Conservation (phyloP, 768 basidiomycete genomes). For the Psilocybe sp. region DNA sequence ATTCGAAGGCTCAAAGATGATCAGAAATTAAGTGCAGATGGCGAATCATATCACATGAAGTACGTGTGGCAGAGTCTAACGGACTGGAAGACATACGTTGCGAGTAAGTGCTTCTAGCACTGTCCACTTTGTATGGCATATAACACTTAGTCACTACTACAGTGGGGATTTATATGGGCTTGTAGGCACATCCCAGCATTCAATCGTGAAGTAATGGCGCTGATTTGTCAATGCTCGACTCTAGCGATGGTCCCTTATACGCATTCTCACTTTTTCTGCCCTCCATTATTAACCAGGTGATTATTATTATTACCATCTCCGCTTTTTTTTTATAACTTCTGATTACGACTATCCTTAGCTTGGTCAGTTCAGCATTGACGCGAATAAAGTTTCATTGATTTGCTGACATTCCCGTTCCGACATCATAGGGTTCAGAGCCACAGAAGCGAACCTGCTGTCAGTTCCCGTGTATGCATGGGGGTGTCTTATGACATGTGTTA, state of each 20-base stretch:
- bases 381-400: background rate
- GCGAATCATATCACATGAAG: conserved; percentile 49
- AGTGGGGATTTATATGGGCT: conserved; percentile 75
- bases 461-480: conserved; percentile 79
- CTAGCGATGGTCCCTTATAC: conserved; percentile 53
- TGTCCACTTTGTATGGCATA: conserved; percentile 1
- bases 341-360: conserved; percentile 22
- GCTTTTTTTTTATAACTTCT: too few species aligned
- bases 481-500: conserved; percentile 58
- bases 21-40: conserved; percentile 62
- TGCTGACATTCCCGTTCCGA: background rate
- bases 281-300: conserved; percentile 55
- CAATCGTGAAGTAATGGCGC: conserved; percentile 1
- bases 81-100: conserved; percentile 75
- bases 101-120: conserved; percentile 41
- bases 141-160: background rate
- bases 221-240: conserved; percentile 2
- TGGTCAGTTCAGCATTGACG: conserved; percentile 18
- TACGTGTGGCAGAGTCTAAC: conserved; percentile 59
- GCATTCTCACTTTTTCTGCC: conserved; percentile 54
- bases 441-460: conserved; percentile 68
- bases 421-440: conserved; percentile 54
- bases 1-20: conserved; percentile 65
- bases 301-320: conserved; percentile 6
- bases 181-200: conserved; percentile 33